Conservation (phyloP, 768 basidiomycete genomes). For the Termitomyces sp. region DNA sequence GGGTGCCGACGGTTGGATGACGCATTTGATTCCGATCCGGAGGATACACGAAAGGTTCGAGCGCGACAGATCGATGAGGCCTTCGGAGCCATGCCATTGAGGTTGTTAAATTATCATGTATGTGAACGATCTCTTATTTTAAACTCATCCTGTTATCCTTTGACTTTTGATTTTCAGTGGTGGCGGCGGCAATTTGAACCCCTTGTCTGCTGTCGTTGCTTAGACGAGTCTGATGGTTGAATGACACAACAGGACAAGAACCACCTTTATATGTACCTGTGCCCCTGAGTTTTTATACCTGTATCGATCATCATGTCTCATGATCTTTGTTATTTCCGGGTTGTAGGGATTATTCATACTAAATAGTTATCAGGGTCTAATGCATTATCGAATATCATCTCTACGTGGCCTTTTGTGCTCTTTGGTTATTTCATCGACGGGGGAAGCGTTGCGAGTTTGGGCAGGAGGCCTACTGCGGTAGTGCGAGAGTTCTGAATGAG, state of each 20-base stretch:
- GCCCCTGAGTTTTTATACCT: neutral
- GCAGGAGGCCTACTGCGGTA: slow-evolving; percentile 71
- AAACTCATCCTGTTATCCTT: neutral
- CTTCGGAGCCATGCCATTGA: slow-evolving; percentile 66
- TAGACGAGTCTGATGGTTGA: slow-evolving; percentile 50
- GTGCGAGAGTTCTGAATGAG: slow-evolving; percentile 84
- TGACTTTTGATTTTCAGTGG: slow-evolving; percentile 46
- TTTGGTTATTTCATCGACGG: slow-evolving; percentile 83
- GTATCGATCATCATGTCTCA: neutral
- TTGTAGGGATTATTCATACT: neutral
- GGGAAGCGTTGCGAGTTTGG: slow-evolving; percentile 83
- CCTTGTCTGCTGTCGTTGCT: slow-evolving; percentile 57
- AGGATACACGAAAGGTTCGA: slow-evolving; percentile 31
- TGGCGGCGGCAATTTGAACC: slow-evolving; percentile 79
- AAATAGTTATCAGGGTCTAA: neutral
- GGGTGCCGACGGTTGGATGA: slow-evolving; percentile 6
- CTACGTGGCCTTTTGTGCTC: slow-evolving; percentile 3
- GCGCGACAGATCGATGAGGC: slow-evolving; percentile 48
- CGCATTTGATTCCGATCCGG: slow-evolving; percentile 20
- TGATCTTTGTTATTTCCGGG: neutral
- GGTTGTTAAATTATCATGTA: slow-evolving; percentile 68
- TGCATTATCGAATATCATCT: neutral
- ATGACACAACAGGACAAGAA: slow-evolving; percentile 13
- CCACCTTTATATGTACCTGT: neutral
- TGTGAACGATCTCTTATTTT: slow-evolving; percentile 19